Base-by-base conservation (phyloP, 2,329 filamentous ascomycete species). In the Xylaria polymorpha region DNA sequence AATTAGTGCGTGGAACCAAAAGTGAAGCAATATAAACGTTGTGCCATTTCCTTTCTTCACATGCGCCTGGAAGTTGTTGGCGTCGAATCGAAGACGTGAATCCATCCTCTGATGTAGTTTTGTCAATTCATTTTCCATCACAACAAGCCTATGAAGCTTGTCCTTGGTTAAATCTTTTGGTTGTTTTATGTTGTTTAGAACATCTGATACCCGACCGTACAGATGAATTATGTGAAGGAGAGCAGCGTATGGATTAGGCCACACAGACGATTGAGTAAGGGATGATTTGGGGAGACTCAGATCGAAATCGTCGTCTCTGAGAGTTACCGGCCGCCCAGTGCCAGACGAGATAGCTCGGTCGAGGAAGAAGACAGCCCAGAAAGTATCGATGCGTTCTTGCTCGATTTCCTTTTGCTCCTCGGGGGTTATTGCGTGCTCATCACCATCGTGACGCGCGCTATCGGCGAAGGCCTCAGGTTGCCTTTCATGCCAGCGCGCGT, bases 291-390 rank as follows among this genome's bases (percentile, higher is more conserved):
- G 88, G 55, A 97, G 91, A 0, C 88, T 87, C 7, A 97, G 85
- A 78, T 97, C 94, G 72, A 95, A 94, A 73, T 97, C 94, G 69
- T 93, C 91, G 76, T 97, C 93, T 58, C 91, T 89, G 37, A 97
- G 85, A 0, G 93, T 97, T 12, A 95, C 94, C 0, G 93, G 91
- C 18, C 94, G 86, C 10, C 94, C 94, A 0, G 93, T 96, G 0
- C 94, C 94, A 0, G 92, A 95, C 0, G 94, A 97, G 32, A 97
- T 95, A 70, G 95, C 91, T 22, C 94, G 87, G 75, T 97, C 94
- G 1, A 97, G 86, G 72, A 97, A 91, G 79, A 97, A 97, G 12
- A 97, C 91, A 4, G 93, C 91, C 94, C 94, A 97, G 73, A 97
- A 94, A 0, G 94, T 95, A 75, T 97, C 93, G 51, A 94, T 90